These are phyloP conservation scores for Allomyces macrogynus DNA, from an alignment of 192 early-diverging fungal species.

Conservation along the genomic window DNA sequence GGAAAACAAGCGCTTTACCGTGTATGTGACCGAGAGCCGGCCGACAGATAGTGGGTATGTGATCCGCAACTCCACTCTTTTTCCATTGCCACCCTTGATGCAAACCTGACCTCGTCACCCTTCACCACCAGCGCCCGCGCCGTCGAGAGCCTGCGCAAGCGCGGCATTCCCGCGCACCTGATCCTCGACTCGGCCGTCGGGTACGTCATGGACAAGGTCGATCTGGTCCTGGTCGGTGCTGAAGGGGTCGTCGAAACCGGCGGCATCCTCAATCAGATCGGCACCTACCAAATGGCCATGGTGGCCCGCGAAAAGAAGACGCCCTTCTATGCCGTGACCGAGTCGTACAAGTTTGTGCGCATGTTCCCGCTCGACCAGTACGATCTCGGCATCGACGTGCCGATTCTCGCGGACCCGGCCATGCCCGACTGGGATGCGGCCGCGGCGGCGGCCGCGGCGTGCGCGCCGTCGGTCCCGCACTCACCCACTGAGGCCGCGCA, in stretches of 20 bases:
- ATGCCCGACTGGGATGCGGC: no score
- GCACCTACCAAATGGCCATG: slow-evolving; percentile 85
- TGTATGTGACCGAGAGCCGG: slow-evolving; percentile 78
- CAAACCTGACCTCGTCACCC: not conserved
- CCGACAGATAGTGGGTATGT: slow-evolving; percentile 48
- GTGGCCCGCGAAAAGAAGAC: slow-evolving; percentile 87
- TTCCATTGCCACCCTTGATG: slow-evolving; percentile 8
- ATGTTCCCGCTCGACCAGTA: slow-evolving; percentile 88
- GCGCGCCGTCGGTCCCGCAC: not conserved
- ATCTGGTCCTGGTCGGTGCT: slow-evolving; percentile 90
- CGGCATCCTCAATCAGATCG: slow-evolving; percentile 90
- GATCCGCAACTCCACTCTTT: not conserved
- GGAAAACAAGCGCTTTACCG: slow-evolving; percentile 69
- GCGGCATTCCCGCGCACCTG: slow-evolving; percentile 62
- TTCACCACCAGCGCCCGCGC: slow-evolving; percentile 26
- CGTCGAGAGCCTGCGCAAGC: slow-evolving; percentile 39
- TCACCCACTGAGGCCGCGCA: slow-evolving; percentile 7
- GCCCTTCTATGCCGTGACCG: slow-evolving; percentile 84
- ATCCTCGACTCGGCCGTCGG: slow-evolving; percentile 82
- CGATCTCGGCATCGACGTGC: slow-evolving; percentile 44
- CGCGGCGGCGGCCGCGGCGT: not conserved
- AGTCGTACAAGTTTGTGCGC: slow-evolving; percentile 95
- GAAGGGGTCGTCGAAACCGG: slow-evolving; percentile 97
- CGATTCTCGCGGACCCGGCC: not conserved
- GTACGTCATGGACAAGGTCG: slow-evolving; percentile 86